Evolutionary conservation across 805 yeast species (phyloP).

Genomic region (Candida germanica): DNA sequence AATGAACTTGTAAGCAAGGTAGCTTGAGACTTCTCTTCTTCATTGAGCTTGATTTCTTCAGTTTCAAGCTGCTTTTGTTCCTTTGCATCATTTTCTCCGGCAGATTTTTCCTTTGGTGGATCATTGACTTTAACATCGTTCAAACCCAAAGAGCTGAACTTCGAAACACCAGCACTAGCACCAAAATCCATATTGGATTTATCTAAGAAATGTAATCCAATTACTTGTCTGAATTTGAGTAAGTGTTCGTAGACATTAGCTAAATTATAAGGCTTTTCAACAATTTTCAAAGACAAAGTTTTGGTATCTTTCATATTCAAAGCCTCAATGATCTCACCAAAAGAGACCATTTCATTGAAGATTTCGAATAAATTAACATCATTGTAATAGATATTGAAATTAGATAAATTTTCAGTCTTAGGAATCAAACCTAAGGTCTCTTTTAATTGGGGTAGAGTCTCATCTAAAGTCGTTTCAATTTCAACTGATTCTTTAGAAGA

Average conservation of each 20-base stretch:
- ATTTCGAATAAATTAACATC: conserved; percentile 29
- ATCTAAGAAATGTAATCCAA: conserved; percentile 49
- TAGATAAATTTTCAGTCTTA: conserved; percentile 56
- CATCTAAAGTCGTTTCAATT: conserved; percentile 35
- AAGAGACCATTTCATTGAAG: conserved; percentile 27
- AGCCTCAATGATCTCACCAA: conserved; percentile 20
- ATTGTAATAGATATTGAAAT: conserved; percentile 46
- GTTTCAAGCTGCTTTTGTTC: conserved; percentile 12
- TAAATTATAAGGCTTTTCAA: conserved; percentile 58
- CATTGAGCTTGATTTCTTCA: conserved; percentile 5
- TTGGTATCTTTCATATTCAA: conserved; percentile 20
- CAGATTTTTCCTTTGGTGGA: conserved; percentile 11
- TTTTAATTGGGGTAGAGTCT: conserved; percentile 54
- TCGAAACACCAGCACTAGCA: conserved; percentile 48
- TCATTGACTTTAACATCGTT: conserved; percentile 23
- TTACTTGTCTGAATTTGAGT: conserved; percentile 56
- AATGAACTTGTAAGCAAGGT: conserved; percentile 2
- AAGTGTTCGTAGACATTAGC: conserved; percentile 61
- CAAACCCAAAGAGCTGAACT: conserved; percentile 42
- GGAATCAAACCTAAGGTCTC: conserved; percentile 58
- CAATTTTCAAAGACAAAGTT: conserved; percentile 42
- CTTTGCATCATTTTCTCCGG: conserved; percentile 15
- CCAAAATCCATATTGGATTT: conserved; percentile 42
- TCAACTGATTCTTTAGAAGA: conserved; percentile 15
- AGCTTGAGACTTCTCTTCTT: conserved; percentile 8